These are phyloP conservation scores for Aureobasidium sp. DNA, from an alignment of 2,329 filamentous ascomycete species.

Conservation along the genomic window DNA sequence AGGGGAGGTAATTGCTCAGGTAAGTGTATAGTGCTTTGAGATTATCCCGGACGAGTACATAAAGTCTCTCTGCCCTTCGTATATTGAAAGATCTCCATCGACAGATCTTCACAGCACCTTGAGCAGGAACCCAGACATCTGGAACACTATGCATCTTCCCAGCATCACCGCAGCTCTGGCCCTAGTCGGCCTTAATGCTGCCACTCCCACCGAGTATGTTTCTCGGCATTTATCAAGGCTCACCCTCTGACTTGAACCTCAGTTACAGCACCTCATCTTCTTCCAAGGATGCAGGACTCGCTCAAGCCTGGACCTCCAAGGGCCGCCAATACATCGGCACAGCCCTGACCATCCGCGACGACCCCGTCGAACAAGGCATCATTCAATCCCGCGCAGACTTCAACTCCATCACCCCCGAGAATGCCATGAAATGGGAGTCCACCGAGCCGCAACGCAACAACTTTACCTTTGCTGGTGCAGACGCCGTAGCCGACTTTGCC, in stretches of 20 bases:
- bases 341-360: conserved; percentile 27
- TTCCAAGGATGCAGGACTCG: background rate
- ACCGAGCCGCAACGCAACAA: conserved; percentile 28
- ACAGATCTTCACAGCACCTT: background rate
- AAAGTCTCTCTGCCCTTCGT: background rate
- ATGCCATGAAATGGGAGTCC: conserved; percentile 32
- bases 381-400: conserved; percentile 17
- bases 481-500: conserved; percentile 28
- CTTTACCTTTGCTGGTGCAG: conserved; percentile 28
- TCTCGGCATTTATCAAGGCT: background rate
- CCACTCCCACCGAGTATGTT: conserved; percentile 15
- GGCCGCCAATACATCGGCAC: conserved; percentile 29
- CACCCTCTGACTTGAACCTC: background rate
- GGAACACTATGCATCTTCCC: conserved; percentile 17
- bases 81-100: background rate
- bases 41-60: background rate
- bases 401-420: conserved; percentile 30
- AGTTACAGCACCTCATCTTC: background rate
- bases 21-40: background rate
- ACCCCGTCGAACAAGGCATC: conserved; percentile 13
- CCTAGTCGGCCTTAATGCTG: conserved; percentile 15
- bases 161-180: conserved; percentile 19
- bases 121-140: too few species aligned
- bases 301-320: conserved; percentile 12
- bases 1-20: background rate